Conservation (phyloP, 75 land plant genomes). For the Pseudotsuga menziesii region DNA sequence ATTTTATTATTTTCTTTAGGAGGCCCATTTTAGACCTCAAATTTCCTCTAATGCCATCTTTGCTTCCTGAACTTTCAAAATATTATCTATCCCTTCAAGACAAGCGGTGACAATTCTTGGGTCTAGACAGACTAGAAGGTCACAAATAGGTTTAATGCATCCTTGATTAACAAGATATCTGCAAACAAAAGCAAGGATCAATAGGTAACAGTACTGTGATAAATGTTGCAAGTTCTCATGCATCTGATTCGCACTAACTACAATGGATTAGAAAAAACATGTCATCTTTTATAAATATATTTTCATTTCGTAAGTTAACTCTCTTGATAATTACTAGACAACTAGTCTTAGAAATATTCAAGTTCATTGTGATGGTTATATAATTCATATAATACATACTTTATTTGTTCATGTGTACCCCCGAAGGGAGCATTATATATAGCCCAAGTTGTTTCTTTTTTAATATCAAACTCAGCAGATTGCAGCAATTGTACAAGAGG, state of each 20-base stretch:
- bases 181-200: background rate
- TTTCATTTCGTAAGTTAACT: background rate
- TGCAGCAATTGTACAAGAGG: constrained; percentile 40
- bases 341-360: background rate
- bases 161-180: constrained; percentile 77
- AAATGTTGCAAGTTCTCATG: background rate
- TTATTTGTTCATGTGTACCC: constrained; percentile 50
- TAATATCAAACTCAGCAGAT: constrained; percentile 51
- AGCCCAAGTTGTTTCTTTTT: constrained; percentile 64
- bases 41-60: too few species aligned
- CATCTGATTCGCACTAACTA: background rate
- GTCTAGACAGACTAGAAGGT: constrained; percentile 66
- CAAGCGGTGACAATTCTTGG: constrained; percentile 69
- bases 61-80: constrained; percentile 70
- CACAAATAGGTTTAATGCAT: constrained; percentile 80
- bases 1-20: too few species aligned
- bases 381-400: constrained; percentile 14
- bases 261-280: background rate
- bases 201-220: background rate
- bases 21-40: too few species aligned
- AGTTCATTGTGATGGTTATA: background rate
- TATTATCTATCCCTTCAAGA: constrained; percentile 77
- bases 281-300: background rate
- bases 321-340: background rate
- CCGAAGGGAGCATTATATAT: constrained; percentile 59